Base-by-base conservation (phyloP, 1,284 basidiomycete species). In the Porodaedalea pini region DNA sequence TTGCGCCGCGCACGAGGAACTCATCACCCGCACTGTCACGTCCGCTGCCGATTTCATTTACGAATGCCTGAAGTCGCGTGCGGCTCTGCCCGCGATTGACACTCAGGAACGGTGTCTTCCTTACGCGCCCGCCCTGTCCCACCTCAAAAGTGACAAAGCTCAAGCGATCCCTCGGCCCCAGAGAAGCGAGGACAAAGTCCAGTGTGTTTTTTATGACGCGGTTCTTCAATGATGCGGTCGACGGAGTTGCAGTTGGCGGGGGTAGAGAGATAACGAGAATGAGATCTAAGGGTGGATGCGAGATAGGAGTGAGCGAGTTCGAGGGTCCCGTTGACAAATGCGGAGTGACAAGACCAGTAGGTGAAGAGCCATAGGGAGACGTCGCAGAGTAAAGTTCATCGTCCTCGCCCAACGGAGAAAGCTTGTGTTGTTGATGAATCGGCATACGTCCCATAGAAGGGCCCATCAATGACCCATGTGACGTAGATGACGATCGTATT, bases 251-350 rank as follows among this genome's bases (percentile, higher is more conserved):
- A 45, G 76, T 78, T 0, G 83, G 80, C 4, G 86, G 80, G 1
- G 95, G 94, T 0, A 98, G 76, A 2, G 94, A 93, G 40, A 98
- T 74, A 56, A 98, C 91, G 53, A 98, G 80, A 66, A 98, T 91
- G 54, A 99, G 79, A 70, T 99, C 96, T 65, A 97, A 76, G 0
- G 94, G 82, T 0, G 94, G 88, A 69, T 98, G 94, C 15, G 85
- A 80, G 2, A 95, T 80, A 6, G 90, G 90, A 0, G 82, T 75
- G 39, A 92, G 80, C 25, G 85, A 86, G 70, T 92, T 92, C 43
- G 85, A 88, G 25, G 88, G 84, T 5, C 85, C 88, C 19, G 80
- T 75, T n/a, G 86, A 85, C 47, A 84, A 79, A 68, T 90, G 83
- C 6, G 89, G 89, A n/a, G 86, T 80, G 25, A 90, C 86, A 51